Percentiles rank a stretch among this genome's conserved stretches.
Conservation (phyloP, 2,329 filamentous ascomycete genomes). For the Trichoderma koningii region DNA sequence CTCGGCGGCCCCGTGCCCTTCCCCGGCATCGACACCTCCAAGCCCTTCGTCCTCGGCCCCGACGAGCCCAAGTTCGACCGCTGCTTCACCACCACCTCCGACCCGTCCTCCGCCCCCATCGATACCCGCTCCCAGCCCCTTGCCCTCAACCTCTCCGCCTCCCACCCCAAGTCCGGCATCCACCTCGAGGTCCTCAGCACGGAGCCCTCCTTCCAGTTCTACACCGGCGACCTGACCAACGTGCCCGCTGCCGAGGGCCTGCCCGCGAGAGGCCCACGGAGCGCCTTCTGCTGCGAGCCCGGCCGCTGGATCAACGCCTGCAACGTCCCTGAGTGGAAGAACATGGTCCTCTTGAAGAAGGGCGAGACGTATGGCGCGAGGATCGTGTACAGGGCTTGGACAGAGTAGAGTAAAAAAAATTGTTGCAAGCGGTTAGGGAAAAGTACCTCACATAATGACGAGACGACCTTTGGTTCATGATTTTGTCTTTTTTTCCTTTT, state of each 20-base stretch:
- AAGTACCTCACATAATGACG: not conserved
- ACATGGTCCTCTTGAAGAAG: conserved; percentile 78
- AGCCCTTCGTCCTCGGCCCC: conserved; percentile 71
- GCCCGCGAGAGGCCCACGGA: conserved; percentile 65
- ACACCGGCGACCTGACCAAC: conserved; percentile 83
- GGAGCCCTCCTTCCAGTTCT: conserved; percentile 96
- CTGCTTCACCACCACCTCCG: conserved; percentile 78
- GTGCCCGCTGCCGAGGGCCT: conserved; percentile 66
- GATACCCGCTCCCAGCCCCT: conserved; percentile 68
- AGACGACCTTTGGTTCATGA: not conserved
- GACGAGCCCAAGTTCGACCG: conserved; percentile 79
- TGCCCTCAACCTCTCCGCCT: conserved; percentile 67
- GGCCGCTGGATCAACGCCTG: conserved; percentile 86
- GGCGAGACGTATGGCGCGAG: conserved; percentile 80
- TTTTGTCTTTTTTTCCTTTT: not conserved
- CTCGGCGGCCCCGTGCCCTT: conserved; percentile 66
- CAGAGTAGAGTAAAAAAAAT: conserved; percentile 67
- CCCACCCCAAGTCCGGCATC: conserved; percentile 72
- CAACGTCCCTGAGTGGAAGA: conserved; percentile 78
- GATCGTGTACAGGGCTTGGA: conserved; percentile 85
- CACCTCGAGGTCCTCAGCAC: conserved; percentile 88
- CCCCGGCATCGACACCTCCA: conserved; percentile 64
- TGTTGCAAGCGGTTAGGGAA: not conserved
- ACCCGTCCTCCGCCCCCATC: conserved; percentile 60
- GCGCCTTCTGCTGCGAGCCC: conserved; percentile 90